phyloP scores from a whole-genome alignment of 1,284 basidiomycete species.

The Cryptococcus neoformans region DNA sequence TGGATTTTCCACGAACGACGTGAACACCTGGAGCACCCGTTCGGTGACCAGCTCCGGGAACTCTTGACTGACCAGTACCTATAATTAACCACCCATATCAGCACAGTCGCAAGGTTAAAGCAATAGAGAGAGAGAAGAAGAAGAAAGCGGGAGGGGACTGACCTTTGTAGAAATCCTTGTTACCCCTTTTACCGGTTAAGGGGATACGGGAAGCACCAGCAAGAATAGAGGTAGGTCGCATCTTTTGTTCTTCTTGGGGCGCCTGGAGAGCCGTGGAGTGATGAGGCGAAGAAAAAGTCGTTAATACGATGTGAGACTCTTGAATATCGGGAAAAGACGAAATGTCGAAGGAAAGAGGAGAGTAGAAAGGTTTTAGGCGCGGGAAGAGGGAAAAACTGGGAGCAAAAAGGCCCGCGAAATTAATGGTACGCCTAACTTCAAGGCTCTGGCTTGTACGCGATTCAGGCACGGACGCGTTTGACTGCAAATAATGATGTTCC shows the following conservation, averaged over 20 bases:
- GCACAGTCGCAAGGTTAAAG: not conserved
- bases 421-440: too few relatives aligned
- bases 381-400: too few relatives aligned
- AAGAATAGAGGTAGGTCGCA: conserved; percentile 39
- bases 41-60: conserved; percentile 72
- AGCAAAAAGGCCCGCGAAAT: too few relatives aligned
- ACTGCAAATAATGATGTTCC: too few relatives aligned
- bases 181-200: conserved; percentile 76
- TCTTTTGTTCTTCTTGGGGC: conserved; percentile 8
- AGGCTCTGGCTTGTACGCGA: too few relatives aligned
- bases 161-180: conserved; percentile 96
- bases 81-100: not conserved
- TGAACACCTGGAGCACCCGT: conserved; percentile 83
- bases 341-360: too few relatives aligned
- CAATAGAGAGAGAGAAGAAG: not conserved
- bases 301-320: not conserved
- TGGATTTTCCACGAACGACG: conserved; percentile 67
- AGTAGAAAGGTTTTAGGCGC: too few relatives aligned
- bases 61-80: conserved; percentile 77
- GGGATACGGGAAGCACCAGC: conserved; percentile 66
- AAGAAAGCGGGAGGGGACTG: conserved; percentile 14
- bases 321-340: too few relatives aligned
- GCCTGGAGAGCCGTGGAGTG: not conserved
- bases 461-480: too few relatives aligned
- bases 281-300: not conserved